Conservation (phyloP, 75 land plant genomes). For the Pinus albicaulis region DNA sequence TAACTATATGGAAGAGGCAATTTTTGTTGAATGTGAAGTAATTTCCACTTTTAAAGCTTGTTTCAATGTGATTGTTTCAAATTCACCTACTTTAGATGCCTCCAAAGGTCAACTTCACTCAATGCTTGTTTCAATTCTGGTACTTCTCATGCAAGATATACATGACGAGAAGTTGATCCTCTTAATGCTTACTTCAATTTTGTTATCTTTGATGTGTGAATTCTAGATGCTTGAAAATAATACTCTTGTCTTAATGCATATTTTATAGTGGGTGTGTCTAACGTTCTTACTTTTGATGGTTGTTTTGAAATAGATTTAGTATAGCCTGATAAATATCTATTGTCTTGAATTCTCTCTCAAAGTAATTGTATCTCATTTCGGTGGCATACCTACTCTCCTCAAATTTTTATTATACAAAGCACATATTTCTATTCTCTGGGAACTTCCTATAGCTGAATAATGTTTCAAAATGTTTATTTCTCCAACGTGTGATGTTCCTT, state of each 20-base stretch:
- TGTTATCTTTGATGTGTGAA: background rate
- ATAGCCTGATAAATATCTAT: background rate
- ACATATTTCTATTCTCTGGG: no score
- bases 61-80: no score
- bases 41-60: no score
- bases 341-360: background rate
- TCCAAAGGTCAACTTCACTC: no score
- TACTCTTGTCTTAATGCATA: background rate
- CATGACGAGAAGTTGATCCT: conserved; percentile 1
- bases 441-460: no score
- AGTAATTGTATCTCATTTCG: no score
- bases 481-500: no score
- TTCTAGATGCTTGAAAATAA: conserved; percentile 6
- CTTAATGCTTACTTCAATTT: background rate
- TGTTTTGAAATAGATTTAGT: background rate
- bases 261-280: background rate
- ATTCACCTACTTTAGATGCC: no score
- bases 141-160: no score
- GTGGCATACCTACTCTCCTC: background rate
- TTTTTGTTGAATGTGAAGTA: background rate
- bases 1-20: background rate
- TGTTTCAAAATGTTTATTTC: background rate
- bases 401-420: no score
- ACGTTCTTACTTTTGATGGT: background rate
- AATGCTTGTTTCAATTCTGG: no score